These are phyloP conservation scores for Xylaria grammica DNA, from an alignment of 495 filamentous ascomycete species.

Conservation along the genomic window DNA sequence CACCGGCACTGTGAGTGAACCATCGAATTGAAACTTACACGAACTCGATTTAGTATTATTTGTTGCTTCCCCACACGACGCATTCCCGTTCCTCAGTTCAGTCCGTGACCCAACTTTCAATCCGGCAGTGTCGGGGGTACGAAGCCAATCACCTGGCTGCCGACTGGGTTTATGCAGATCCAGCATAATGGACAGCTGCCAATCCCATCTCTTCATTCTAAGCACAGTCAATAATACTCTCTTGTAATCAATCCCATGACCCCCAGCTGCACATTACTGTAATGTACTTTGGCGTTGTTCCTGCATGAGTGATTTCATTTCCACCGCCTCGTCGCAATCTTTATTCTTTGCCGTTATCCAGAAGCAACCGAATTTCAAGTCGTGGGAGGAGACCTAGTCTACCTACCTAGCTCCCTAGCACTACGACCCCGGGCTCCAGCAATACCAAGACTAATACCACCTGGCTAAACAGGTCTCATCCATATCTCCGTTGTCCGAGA, in stretches of 20 bases:
- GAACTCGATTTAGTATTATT: background rate
- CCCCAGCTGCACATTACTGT: constrained; percentile 10
- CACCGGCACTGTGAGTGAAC: constrained; percentile 18
- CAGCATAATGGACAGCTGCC: constrained; percentile 14
- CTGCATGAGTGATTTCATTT: constrained; percentile 19
- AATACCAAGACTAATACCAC: constrained; percentile 8
- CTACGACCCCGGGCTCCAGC: background rate
- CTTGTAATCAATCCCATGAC: constrained; percentile 14
- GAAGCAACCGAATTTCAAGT: background rate
- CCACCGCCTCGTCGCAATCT: background rate
- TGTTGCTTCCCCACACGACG: constrained; percentile 1
- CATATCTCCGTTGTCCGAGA: constrained; percentile 30
- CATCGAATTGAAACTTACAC: background rate
- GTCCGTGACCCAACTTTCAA: background rate
- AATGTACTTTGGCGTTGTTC: constrained; percentile 5
- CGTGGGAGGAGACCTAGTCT: background rate
- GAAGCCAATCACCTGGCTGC: constrained; percentile 17
- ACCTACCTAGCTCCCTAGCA: too few species aligned
- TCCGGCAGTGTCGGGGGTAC: constrained; percentile 5
- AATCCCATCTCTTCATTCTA: background rate
- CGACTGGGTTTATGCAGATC: constrained; percentile 4
- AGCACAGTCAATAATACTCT: background rate
- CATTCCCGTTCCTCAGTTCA: background rate
- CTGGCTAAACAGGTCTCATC: constrained; percentile 28
- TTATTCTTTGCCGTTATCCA: background rate